Evolutionary conservation across 371 early-diverging fungal species (phyloP).

Genomic region (Nematocida minor): DNA sequence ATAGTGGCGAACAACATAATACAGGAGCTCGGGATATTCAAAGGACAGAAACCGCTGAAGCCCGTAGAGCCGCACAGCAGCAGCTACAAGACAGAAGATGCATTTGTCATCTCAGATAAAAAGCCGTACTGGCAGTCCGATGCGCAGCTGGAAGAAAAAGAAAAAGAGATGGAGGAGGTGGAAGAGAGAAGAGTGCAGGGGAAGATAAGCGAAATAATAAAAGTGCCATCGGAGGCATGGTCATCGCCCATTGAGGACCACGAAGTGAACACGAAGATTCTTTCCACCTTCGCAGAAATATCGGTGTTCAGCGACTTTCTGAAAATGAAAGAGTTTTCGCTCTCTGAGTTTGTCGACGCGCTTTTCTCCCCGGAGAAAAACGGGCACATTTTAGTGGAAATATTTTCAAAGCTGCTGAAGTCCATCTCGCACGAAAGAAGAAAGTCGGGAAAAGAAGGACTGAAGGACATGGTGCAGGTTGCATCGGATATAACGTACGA

Average conservation of each 20-base stretch:
- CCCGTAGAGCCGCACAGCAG: background rate
- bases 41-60: conserved; percentile 25
- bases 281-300: conserved; percentile 2
- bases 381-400: background rate
- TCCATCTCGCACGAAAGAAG: conserved; percentile 33
- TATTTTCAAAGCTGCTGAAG: conserved; percentile 41
- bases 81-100: background rate
- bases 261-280: background rate
- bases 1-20: conserved; percentile 55
- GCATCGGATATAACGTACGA: conserved; percentile 19
- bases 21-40: conserved; percentile 50
- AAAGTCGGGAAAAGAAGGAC: conserved; percentile 47
- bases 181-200: conserved; percentile 18
- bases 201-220: background rate
- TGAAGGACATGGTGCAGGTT: conserved; percentile 33
- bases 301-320: conserved; percentile 22
- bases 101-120: background rate
- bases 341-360: conserved; percentile 13
- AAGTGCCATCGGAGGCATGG: background rate
- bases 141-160: background rate
- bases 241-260: background rate
- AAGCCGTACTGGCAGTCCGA: background rate
- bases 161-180: background rate
- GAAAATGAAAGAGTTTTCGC: conserved; percentile 15
- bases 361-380: background rate